Evolutionary conservation across 1,139 yeast genomes (phyloP).

Genomic region (Pichia inconspicua): DNA sequence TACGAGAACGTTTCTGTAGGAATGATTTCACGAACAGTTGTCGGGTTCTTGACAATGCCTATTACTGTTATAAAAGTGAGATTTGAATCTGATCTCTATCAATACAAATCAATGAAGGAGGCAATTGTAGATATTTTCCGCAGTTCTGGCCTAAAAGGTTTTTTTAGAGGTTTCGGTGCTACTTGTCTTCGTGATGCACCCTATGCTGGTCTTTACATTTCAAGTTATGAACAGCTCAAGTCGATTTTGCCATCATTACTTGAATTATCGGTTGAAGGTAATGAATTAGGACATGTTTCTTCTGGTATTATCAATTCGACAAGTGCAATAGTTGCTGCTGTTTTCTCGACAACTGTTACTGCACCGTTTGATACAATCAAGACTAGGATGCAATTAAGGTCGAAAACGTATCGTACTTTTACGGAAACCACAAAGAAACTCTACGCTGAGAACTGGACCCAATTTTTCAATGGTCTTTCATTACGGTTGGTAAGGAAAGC

Average conservation of each 20-base stretch:
- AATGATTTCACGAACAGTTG: slow-evolving; percentile 68
- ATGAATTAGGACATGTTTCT: slow-evolving; percentile 28
- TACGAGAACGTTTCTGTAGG: slow-evolving; percentile 71
- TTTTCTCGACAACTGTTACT: slow-evolving; percentile 74
- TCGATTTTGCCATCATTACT: slow-evolving; percentile 22
- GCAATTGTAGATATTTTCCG: slow-evolving; percentile 54
- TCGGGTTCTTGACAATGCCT: slow-evolving; percentile 93
- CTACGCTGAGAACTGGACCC: slow-evolving; percentile 51
- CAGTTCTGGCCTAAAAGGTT: slow-evolving; percentile 51
- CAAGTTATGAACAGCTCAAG: slow-evolving; percentile 74
- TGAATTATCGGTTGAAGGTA: not conserved
- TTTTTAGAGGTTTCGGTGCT: slow-evolving; percentile 81
- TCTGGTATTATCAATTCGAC: slow-evolving; percentile 58
- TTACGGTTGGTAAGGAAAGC: slow-evolving; percentile 81
- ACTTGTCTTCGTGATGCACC: slow-evolving; percentile 92
- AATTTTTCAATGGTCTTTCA: slow-evolving; percentile 77
- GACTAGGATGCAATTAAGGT: slow-evolving; percentile 77
- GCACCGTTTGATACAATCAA: slow-evolving; percentile 95
- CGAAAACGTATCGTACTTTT: slow-evolving; percentile 37
- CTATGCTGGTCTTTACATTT: slow-evolving; percentile 86
- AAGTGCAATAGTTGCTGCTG: slow-evolving; percentile 71
- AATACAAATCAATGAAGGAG: slow-evolving; percentile 56
- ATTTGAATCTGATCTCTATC: slow-evolving; percentile 70
- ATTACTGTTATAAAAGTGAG: slow-evolving; percentile 90
- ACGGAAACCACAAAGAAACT: slow-evolving; percentile 28